phyloP scores from a whole-genome alignment of 345 rosid genomes.

The Lagerstroemia speciosa region DNA sequence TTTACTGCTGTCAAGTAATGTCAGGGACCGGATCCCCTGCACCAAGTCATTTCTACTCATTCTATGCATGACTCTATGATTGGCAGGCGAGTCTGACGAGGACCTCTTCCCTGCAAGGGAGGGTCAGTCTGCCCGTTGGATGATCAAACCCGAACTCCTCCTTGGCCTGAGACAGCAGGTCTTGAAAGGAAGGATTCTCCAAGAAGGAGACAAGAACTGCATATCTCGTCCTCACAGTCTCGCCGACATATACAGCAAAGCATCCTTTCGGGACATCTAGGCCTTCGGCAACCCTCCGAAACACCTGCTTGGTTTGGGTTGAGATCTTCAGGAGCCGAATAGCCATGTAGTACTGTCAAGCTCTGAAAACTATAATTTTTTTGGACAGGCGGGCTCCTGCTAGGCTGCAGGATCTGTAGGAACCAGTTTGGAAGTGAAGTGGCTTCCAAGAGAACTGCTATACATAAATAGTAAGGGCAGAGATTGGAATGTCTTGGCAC shows the following conservation, averaged over 20 bases:
- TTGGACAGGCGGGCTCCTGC: too few relatives aligned
- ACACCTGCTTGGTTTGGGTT: constrained; percentile 7
- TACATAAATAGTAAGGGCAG: not conserved
- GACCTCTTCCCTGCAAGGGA: constrained; percentile 32
- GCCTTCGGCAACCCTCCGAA: not conserved
- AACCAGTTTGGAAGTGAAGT: too few relatives aligned
- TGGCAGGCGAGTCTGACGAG: constrained; percentile 18
- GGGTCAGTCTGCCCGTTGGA: constrained; percentile 31
- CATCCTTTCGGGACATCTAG: constrained; percentile 19
- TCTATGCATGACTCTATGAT: not conserved
- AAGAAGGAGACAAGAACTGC: constrained; percentile 29
- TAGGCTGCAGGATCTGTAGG: too few relatives aligned
- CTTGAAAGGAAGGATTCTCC: constrained; percentile 27
- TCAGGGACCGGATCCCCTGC: too few relatives aligned
- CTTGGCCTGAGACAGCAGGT: constrained; percentile 27
- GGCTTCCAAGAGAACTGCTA: too few relatives aligned
- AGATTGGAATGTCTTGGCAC: too few relatives aligned
- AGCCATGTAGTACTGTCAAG: not conserved
- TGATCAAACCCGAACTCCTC: constrained; percentile 40
- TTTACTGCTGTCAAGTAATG: too few relatives aligned
- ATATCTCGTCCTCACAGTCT: constrained; percentile 21
- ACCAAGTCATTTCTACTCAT: too few relatives aligned
- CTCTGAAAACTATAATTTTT: too few relatives aligned
- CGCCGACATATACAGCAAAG: constrained; percentile 22
- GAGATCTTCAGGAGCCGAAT: not conserved